Base-by-base conservation (phyloP, 305 asterid species). In the Fraxinus velutina region DNA sequence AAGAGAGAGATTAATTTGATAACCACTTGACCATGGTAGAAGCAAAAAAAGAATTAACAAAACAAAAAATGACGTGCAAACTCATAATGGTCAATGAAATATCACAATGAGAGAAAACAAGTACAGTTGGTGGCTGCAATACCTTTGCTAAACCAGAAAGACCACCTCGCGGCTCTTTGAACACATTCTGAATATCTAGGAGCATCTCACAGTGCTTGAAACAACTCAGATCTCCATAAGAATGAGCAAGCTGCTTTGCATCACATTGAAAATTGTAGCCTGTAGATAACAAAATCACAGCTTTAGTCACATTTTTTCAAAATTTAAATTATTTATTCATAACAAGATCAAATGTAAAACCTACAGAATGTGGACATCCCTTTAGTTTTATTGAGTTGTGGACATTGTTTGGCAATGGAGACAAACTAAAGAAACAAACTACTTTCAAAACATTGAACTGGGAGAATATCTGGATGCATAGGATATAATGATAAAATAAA, bases 191-290 rank as follows among this genome's bases (percentile, higher is more conserved):
- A 84, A 96, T 92, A 85, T 96, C 99, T 66, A 96, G 97, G 72
- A 96, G 91, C 98, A 92, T 96, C 81, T 90, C 98, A 73, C 87
- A 94, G 86, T 84, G 92, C 86, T 90, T 86, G 89, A 94, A 96
- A 89, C 98, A 93, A 77, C 84, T 90, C 85, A 96, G 77, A 30
- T 89, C 92, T 82, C 88, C 92, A 87, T 94, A 96, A 57, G 99
- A 96, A 62, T 82, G 88, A 78, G 92, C 87, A 84, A 96, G 98
- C 87, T 93, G 94, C 83, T 83, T 82, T 79, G 91, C 81, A 79
- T 96, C 99, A 73, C 98, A 93, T 36, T 94, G 95, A 81, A 94
- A 94, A 90, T 92, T 96, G 92, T 94, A 96, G 72, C 98, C 98
- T 96, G 85, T 81, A 84, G 80, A 84, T 37, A 79, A 75, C 81